Conservation (phyloP, 441 rosid genomes). For the Populus hybrid region DNA sequence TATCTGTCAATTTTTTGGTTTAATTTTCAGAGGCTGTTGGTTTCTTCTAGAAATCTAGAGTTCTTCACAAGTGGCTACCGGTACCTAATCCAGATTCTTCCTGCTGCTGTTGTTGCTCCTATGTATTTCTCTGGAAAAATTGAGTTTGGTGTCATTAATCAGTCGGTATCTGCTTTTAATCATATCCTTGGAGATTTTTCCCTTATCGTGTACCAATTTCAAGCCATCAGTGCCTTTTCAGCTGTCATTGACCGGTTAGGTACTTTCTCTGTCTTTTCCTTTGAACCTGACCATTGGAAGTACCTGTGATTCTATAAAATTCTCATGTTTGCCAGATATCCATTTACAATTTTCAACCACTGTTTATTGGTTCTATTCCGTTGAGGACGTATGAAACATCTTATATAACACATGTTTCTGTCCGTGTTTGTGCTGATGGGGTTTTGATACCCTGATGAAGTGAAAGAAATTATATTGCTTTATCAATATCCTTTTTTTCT, state of each 20-base stretch:
- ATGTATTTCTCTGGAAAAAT: conserved; percentile 97
- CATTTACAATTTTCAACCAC: background rate
- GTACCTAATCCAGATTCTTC: conserved; percentile 95
- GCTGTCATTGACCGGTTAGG: conserved; percentile 97
- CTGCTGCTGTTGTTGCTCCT: conserved; percentile 97
- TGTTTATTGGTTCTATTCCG: background rate
- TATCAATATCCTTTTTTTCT: background rate
- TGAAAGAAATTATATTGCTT: background rate
- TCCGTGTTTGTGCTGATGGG: background rate
- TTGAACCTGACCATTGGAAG: background rate
- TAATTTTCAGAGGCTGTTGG: conserved; percentile 68
- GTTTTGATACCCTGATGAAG: background rate
- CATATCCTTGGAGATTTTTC: conserved; percentile 97
- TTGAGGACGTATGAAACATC: background rate
- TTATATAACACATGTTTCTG: background rate
- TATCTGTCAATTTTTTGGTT: conserved; percentile 12
- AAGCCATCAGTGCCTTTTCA: conserved; percentile 92
- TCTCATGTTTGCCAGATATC: background rate
- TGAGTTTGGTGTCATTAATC: conserved; percentile 98
- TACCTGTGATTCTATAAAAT: background rate
- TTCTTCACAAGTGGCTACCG: conserved; percentile 95
- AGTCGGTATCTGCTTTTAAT: conserved; percentile 94
- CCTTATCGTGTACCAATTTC: conserved; percentile 90
- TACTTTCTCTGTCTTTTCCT: conserved; percentile 25
- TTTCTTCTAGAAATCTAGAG: conserved; percentile 93